Conservation (phyloP, 371 early-diverging fungal species). For the Phascolomyces articulosus region DNA sequence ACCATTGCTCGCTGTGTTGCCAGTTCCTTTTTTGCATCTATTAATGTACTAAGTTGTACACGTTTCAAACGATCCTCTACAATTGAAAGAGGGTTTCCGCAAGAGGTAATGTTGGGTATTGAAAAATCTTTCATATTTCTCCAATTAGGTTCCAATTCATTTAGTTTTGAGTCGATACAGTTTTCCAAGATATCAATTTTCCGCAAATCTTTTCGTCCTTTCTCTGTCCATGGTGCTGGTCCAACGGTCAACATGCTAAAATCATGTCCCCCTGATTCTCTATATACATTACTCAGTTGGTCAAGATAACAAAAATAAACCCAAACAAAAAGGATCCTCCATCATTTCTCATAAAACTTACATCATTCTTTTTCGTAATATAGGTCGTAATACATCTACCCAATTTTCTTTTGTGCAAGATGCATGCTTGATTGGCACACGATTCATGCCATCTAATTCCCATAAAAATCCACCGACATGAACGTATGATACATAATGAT, state of each 20-base stretch:
- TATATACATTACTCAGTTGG: not conserved
- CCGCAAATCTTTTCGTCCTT: not conserved
- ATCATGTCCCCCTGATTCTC: not conserved
- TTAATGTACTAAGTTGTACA: not conserved
- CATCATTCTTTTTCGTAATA: slow-evolving; percentile 1
- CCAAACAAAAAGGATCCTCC: too few species aligned
- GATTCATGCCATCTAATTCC: slow-evolving; percentile 47
- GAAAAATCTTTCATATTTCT: not conserved
- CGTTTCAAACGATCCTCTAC: not conserved
- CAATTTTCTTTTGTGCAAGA: not conserved
- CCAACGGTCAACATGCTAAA: not conserved
- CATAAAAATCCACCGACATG: slow-evolving; percentile 33
- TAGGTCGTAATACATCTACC: not conserved
- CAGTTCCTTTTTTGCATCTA: not conserved
- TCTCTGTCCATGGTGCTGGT: slow-evolving; percentile 6
- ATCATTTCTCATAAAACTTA: not conserved
- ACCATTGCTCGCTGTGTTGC: not conserved
- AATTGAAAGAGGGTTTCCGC: not conserved
- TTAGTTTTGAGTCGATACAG: not conserved
- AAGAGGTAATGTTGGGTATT: not conserved
- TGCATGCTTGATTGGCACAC: slow-evolving; percentile 21
- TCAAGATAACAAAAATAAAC: too few species aligned
- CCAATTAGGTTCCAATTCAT: not conserved
- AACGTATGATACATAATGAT: slow-evolving; percentile 37
- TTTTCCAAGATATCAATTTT: not conserved